Percentiles rank a stretch among this genome's conserved stretches.
phyloP scores from a whole-genome alignment of 495 filamentous ascomycete species.

The Tuber magnatum region DNA sequence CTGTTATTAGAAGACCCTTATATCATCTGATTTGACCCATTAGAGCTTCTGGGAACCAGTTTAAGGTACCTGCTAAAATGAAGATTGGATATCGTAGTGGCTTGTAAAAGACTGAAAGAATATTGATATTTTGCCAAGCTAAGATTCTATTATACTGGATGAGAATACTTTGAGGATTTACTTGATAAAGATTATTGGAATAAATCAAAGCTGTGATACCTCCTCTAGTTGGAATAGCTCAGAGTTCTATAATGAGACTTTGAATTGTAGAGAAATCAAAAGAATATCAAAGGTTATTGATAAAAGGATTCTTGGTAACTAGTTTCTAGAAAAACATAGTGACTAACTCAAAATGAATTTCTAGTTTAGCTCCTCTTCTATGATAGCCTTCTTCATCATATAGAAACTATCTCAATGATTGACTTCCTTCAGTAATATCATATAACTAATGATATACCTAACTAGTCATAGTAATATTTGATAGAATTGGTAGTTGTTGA shows the following conservation, averaged over 20 bases:
- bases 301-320: slow-evolving; percentile 7
- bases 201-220: slow-evolving; percentile 12
- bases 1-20: background rate
- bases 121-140: background rate
- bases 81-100: background rate
- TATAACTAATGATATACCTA: slow-evolving; percentile 11
- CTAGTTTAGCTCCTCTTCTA: background rate
- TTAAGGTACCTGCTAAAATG: background rate
- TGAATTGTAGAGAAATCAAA: background rate
- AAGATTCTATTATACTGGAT: background rate
- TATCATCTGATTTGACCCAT: background rate
- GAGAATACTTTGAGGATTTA: background rate
- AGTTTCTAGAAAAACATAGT: slow-evolving; percentile 2
- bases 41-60: background rate
- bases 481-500: slow-evolving; percentile 8
- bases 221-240: background rate
- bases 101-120: background rate
- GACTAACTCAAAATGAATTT: background rate
- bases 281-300: slow-evolving; percentile 6
- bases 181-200: slow-evolving; percentile 6
- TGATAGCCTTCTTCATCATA: slow-evolving; percentile 11
- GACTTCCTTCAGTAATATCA: slow-evolving; percentile 7
- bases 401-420: slow-evolving; percentile 15
- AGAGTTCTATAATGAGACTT: background rate
- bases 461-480: slow-evolving; percentile 9